Evolutionary conservation across 1,139 yeast genomes (phyloP), one percentile per base, ranked within the genome.

Genomic region (Diutina mesorugosa): DNA sequence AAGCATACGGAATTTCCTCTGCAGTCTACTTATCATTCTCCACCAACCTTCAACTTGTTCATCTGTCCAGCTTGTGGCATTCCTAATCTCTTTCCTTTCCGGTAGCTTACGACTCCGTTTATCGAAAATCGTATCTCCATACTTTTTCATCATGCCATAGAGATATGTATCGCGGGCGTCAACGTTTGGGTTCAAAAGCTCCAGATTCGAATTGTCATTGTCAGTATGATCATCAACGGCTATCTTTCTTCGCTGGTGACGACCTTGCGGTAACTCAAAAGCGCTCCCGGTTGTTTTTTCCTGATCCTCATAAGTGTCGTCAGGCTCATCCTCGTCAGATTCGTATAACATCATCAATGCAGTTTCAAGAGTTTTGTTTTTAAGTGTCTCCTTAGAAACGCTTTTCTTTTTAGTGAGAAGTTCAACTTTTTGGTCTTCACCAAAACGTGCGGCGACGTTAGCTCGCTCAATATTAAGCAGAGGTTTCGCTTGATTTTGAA

Each of bases 11-110:
- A 78, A 84, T 58, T 87, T 72, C 56, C 76, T 71, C 0, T 95
- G 90, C 54, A 84, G 80, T 61, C 80, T 80, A 55, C 80, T 77
- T 45, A 90, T 67, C 85, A 87, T 86, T 59, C 87, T 72, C 1
- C 87, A 85, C 97, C 97, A 91, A 0, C 96, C 96, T 72, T 91
- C 97, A 54, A 91, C 81, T 67, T 90, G 96, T 65, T 89, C 97
- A 67, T 90, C 93, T 0, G 90, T 75, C 96, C 96, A 88, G 1
- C 74, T 74, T 0, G 85, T 79, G 47, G 72, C 71, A 16, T 68
- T 65, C 61, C 78, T 81, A 64, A 90, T 69, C 28, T 76, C 79
- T 35, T 72, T 70, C 58, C 97, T 75, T 9, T 65, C 68, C 47
- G 74, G 69, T 0, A 84, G 65, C 56, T 83, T 81, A 58, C 97